Evolutionary conservation across 306 rosid genomes (phyloP).

Genomic region (Benincasa hispida): DNA sequence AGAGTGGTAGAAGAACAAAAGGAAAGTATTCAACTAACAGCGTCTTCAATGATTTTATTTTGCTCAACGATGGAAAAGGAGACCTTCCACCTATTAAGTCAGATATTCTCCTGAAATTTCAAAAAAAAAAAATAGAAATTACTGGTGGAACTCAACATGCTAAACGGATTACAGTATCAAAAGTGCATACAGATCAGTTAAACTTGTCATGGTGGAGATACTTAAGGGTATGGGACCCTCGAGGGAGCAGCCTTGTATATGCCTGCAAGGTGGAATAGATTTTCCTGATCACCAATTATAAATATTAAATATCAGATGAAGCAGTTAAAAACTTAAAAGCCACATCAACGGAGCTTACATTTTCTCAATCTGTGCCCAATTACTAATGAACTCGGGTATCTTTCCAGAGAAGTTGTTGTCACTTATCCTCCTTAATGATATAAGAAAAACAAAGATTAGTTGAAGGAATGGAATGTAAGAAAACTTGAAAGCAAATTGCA

Average conservation of each 20-base stretch:
- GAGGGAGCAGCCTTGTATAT: conserved; percentile 61
- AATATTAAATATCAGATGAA: background rate
- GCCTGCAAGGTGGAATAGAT: conserved; percentile 34
- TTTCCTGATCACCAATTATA: background rate
- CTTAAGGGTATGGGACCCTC: conserved; percentile 79
- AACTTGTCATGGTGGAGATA: conserved; percentile 50
- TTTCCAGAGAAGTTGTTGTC: conserved; percentile 67
- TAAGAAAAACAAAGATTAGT: conserved; percentile 9
- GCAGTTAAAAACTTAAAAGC: conserved; percentile 6
- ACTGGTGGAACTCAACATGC: conserved; percentile 11
- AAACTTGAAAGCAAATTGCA: background rate
- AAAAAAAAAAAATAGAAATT: conserved; percentile 16
- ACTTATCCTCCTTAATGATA: conserved; percentile 56
- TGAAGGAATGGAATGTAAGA: background rate
- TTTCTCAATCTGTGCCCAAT: conserved; percentile 47
- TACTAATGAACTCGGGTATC: conserved; percentile 72
- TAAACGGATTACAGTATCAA: background rate
- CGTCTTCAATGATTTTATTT: conserved; percentile 49
- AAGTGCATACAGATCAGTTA: conserved; percentile 62
- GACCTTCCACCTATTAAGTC: conserved; percentile 49
- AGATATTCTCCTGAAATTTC: conserved; percentile 67
- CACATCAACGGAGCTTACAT: conserved; percentile 41
- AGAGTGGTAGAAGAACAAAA: conserved; percentile 13
- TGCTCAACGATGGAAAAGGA: conserved; percentile 49
- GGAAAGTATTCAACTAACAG: conserved; percentile 48